phyloP scores from a whole-genome alignment of 768 basidiomycete species.

The Lactarius akahatsu region DNA sequence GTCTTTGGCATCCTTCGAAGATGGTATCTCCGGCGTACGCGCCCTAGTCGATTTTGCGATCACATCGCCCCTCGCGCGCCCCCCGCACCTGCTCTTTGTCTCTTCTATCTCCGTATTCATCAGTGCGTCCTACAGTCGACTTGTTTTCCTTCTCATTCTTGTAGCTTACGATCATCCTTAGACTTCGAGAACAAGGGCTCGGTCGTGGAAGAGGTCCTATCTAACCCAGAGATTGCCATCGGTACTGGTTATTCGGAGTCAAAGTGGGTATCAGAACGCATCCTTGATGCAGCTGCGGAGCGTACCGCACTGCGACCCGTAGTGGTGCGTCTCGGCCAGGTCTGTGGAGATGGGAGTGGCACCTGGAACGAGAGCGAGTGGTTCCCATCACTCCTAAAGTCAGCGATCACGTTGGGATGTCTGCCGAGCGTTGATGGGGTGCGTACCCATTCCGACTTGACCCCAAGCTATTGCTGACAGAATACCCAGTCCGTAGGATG shows the following conservation, averaged over 20 bases:
- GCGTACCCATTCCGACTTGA: slow-evolving; percentile 1
- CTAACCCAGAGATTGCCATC: slow-evolving; percentile 23
- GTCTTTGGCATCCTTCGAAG: slow-evolving; percentile 31
- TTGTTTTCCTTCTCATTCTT: neutral
- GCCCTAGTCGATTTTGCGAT: slow-evolving; percentile 31
- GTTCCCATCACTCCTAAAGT: slow-evolving; percentile 32
- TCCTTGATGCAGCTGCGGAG: slow-evolving; percentile 30
- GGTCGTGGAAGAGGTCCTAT: slow-evolving; percentile 26
- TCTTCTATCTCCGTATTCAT: slow-evolving; percentile 32
- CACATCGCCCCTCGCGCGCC: slow-evolving; percentile 20
- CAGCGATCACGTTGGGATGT: slow-evolving; percentile 28
- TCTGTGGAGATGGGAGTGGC: slow-evolving; percentile 34
- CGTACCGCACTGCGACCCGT: slow-evolving; percentile 23
- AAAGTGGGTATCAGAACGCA: slow-evolving; percentile 32
- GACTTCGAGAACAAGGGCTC: slow-evolving; percentile 30
- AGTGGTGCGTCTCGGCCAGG: slow-evolving; percentile 34
- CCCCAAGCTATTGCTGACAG: neutral
- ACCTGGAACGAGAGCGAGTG: slow-evolving; percentile 34
- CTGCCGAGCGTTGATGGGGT: slow-evolving; percentile 31
- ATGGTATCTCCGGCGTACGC: slow-evolving; percentile 27
- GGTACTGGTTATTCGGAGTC: slow-evolving; percentile 33
- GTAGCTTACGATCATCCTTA: slow-evolving; percentile 11
- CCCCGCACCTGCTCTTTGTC: slow-evolving; percentile 31
- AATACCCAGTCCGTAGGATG: slow-evolving; percentile 30
- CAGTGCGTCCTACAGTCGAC: slow-evolving; percentile 14